These are phyloP conservation scores for Pestalotiopsis sp. DNA, from an alignment of 2,329 filamentous ascomycete genomes.

Conservation along the genomic window DNA sequence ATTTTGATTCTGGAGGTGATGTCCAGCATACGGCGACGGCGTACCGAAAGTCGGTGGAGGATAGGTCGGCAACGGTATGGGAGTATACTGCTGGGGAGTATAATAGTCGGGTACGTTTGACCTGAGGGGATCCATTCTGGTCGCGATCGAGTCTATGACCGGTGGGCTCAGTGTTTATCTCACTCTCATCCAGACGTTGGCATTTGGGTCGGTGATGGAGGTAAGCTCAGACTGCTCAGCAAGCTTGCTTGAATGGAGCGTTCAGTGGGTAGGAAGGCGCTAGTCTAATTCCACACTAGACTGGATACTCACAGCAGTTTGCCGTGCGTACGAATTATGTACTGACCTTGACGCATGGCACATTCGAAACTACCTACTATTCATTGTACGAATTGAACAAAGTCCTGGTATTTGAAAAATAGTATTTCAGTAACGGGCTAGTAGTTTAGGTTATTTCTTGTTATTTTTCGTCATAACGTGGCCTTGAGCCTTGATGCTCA, in stretches of 20 bases:
- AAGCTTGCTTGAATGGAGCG: no score
- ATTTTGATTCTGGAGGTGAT: background rate
- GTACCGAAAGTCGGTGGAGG: background rate
- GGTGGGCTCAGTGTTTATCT: background rate
- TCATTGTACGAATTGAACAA: no score
- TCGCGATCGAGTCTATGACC: background rate
- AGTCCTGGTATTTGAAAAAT: no score
- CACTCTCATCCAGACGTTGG: background rate
- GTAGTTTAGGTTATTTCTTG: no score
- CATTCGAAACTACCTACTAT: no score
- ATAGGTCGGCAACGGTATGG: background rate
- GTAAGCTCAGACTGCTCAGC: background rate
- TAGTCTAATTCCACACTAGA: no score
- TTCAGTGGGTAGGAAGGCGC: background rate
- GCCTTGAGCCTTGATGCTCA: no score
- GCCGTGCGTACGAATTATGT: no score
- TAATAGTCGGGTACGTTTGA: background rate
- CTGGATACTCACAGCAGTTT: no score
- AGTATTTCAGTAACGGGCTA: no score
- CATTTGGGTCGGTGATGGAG: background rate
- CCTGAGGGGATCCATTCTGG: slow-evolving; percentile 2
- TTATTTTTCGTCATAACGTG: no score
- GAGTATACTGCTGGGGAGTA: slow-evolving; percentile 5
- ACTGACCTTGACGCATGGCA: no score
- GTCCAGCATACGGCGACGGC: background rate